Percentiles rank a stretch among this genome's conserved stretches.
Evolutionary conservation across 2,329 filamentous ascomycete genomes (phyloP).

Genomic region (Neoascochyta sp.): DNA sequence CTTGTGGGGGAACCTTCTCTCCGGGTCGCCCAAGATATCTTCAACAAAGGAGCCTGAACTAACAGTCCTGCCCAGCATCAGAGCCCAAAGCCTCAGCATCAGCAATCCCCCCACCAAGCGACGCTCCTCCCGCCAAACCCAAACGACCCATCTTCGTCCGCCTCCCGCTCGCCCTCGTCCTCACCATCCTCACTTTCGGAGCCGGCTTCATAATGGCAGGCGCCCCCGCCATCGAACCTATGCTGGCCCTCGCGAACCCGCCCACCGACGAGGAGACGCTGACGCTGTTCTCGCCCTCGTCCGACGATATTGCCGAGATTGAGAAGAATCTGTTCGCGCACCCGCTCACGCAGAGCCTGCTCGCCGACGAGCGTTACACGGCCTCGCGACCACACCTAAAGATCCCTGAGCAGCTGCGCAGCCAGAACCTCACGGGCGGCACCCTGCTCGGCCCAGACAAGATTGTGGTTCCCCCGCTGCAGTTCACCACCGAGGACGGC

Average conservation of each 20-base stretch:
- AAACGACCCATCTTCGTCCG: slow-evolving; percentile 29
- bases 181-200: slow-evolving; percentile 48
- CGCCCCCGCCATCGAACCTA: slow-evolving; percentile 50
- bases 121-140: slow-evolving; percentile 4
- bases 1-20: not conserved
- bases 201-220: slow-evolving; percentile 58
- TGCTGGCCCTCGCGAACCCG: slow-evolving; percentile 51
- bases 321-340: slow-evolving; percentile 73
- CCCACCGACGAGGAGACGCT: slow-evolving; percentile 72
- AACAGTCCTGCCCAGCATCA: slow-evolving; percentile 5
- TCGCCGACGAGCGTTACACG: slow-evolving; percentile 61
- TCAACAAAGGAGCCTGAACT: slow-evolving; percentile 1
- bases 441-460: slow-evolving; percentile 70
- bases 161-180: slow-evolving; percentile 45
- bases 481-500: slow-evolving; percentile 62
- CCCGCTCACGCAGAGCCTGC: slow-evolving; percentile 67
- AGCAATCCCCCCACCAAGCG: slow-evolving; percentile 8
- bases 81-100: slow-evolving; percentile 10
- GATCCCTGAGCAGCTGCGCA: slow-evolving; percentile 66
- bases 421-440: slow-evolving; percentile 76
- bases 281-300: slow-evolving; percentile 57
- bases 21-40: not conserved
- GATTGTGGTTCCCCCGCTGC: slow-evolving; percentile 76
- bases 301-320: slow-evolving; percentile 53
- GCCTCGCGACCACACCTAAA: slow-evolving; percentile 86